Conservation (phyloP, 75 land plant species). For the Pinus tabuliformis region DNA sequence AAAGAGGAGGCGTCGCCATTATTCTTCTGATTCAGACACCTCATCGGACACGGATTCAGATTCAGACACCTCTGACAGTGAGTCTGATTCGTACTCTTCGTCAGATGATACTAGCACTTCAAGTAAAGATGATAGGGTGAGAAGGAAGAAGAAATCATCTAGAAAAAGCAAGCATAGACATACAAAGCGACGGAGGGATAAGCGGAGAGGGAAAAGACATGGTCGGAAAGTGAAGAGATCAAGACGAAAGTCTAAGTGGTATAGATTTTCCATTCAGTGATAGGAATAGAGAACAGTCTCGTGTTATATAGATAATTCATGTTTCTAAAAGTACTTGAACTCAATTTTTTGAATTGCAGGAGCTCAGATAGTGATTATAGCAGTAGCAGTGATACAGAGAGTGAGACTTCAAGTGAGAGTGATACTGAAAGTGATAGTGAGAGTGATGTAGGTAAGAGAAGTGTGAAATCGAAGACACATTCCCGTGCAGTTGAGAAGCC, state of each 20-base stretch:
- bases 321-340: neutral
- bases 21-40: constrained; percentile 75
- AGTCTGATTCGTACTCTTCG: constrained; percentile 36
- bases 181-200: constrained; percentile 57
- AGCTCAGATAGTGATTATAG: constrained; percentile 46
- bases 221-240: constrained; percentile 59
- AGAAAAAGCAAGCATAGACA: constrained; percentile 58
- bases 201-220: constrained; percentile 63
- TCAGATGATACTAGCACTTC: constrained; percentile 73
- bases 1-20: constrained; percentile 62
- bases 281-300: too few relatives aligned
- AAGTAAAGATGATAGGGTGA: constrained; percentile 71
- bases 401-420: constrained; percentile 45
- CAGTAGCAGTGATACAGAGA: constrained; percentile 46
- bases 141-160: constrained; percentile 65
- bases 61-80: constrained; percentile 49
- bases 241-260: constrained; percentile 71
- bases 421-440: constrained; percentile 41
- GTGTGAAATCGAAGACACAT: constrained; percentile 18
- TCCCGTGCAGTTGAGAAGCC: neutral
- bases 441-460: constrained; percentile 19
- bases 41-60: constrained; percentile 74
- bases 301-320: too few relatives aligned
- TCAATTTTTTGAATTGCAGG: constrained; percentile 20
- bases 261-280: too few relatives aligned